Evolutionary conservation across 2,329 filamentous ascomycete species (phyloP).

Genomic region (Colletotrichum sp.): DNA sequence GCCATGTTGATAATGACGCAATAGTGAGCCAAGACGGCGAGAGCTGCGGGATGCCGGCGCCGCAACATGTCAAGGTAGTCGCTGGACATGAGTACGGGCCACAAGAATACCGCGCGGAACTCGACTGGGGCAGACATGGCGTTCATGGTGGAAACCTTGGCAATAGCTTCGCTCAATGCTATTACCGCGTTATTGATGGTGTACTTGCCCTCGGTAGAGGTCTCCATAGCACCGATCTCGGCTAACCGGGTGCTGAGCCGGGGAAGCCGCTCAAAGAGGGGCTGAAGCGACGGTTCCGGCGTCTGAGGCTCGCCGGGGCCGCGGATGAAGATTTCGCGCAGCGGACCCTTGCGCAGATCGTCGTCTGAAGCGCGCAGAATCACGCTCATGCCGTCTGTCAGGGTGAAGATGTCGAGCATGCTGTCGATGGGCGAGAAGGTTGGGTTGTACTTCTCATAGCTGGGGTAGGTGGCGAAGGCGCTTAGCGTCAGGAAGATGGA

Average conservation of each 20-base stretch:
- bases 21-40: slow-evolving; percentile 26
- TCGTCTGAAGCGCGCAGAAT: slow-evolving; percentile 31
- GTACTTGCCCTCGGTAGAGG: slow-evolving; percentile 4
- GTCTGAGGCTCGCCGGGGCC: background rate
- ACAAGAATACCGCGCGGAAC: slow-evolving; percentile 25
- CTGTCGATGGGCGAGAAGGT: slow-evolving; percentile 31
- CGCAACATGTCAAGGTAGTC: slow-evolving; percentile 24
- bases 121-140: slow-evolving; percentile 22
- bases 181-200: slow-evolving; percentile 6
- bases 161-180: slow-evolving; percentile 5
- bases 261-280: background rate
- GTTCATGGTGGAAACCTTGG: slow-evolving; percentile 5
- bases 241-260: background rate
- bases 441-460: slow-evolving; percentile 15
- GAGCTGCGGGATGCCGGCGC: slow-evolving; percentile 21
- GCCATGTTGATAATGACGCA: slow-evolving; percentile 26
- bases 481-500: slow-evolving; percentile 36
- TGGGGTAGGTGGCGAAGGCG: slow-evolving; percentile 33
- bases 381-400: slow-evolving; percentile 33
- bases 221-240: background rate
- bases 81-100: slow-evolving; percentile 28
- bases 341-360: slow-evolving; percentile 24
- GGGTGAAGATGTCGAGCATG: slow-evolving; percentile 35
- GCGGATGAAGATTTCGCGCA: slow-evolving; percentile 25
- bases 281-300: slow-evolving; percentile 1